phyloP scores from a whole-genome alignment of 192 early-diverging fungal genomes.

The Backusella parvicylindrica region DNA sequence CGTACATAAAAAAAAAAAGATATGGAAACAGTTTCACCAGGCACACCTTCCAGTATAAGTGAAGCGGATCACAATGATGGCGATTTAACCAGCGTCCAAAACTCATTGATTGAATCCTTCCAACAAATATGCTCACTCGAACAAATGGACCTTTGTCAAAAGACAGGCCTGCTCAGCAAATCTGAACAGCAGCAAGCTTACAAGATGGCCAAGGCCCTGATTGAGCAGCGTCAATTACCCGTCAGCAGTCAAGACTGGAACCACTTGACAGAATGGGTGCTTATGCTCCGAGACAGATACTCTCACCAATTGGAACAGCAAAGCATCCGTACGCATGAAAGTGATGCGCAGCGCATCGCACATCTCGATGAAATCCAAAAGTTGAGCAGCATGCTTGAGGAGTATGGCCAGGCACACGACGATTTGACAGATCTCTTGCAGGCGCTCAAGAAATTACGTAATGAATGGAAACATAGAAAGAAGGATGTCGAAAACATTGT shows the following conservation, averaged over 20 bases:
- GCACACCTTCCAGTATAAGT: background rate
- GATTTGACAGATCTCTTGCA: constrained; percentile 3
- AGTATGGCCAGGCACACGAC: constrained; percentile 15
- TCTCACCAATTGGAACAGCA: background rate
- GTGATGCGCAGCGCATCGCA: background rate
- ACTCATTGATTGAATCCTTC: constrained; percentile 2
- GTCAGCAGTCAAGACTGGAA: constrained; percentile 5
- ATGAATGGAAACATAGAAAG: constrained; percentile 16
- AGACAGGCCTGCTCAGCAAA: background rate
- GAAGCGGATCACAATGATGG: background rate
- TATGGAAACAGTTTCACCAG: background rate
- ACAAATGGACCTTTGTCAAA: constrained; percentile 8
- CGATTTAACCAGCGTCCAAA: background rate
- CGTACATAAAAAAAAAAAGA: background rate
- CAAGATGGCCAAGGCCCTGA: constrained; percentile 3
- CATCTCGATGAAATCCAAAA: constrained; percentile 1
- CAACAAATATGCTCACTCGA: constrained; percentile 9
- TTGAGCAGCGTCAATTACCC: constrained; percentile 4
- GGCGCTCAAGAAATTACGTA: constrained; percentile 8
- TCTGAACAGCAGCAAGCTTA: constrained; percentile 6
- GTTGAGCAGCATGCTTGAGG: background rate
- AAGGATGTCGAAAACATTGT: constrained; percentile 16
- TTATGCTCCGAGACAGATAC: constrained; percentile 10
- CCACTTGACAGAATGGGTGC: constrained; percentile 4
- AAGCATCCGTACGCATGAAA: background rate